Evolutionary conservation across 2,329 filamentous ascomycete species (phyloP).

Genomic region (Boeremia lycopersici): DNA sequence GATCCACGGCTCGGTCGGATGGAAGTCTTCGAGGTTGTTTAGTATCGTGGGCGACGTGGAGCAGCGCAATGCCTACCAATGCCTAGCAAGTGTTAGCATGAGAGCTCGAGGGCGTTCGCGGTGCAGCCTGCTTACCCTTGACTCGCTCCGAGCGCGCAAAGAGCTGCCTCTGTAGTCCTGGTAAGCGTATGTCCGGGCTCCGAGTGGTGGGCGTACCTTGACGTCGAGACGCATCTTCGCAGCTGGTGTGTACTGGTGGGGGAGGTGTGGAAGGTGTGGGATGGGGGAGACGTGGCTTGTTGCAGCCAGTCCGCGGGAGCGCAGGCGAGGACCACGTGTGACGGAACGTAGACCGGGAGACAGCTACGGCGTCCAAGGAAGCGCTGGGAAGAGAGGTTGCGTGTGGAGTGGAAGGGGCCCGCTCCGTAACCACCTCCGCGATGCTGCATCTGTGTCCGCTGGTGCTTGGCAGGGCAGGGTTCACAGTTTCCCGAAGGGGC

Average conservation of each 20-base stretch:
- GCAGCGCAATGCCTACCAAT: slow-evolving; percentile 37
- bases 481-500: slow-evolving; percentile 29
- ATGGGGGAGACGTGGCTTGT: slow-evolving; percentile 47
- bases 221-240: slow-evolving; percentile 54
- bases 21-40: slow-evolving; percentile 78
- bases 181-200: slow-evolving; percentile 42
- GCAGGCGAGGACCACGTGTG: slow-evolving; percentile 17
- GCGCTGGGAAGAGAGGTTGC: slow-evolving; percentile 12
- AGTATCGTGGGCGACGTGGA: slow-evolving; percentile 16
- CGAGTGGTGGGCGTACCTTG: slow-evolving; percentile 43
- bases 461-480: slow-evolving; percentile 40
- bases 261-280: slow-evolving; percentile 42
- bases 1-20: slow-evolving; percentile 92
- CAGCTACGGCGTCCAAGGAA: background rate
- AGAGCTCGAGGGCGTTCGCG: slow-evolving; percentile 2
- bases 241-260: slow-evolving; percentile 30
- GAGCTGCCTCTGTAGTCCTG: slow-evolving; percentile 70
- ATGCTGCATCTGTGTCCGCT: slow-evolving; percentile 31
- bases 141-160: slow-evolving; percentile 93
- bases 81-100: slow-evolving; percentile 39
- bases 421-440: slow-evolving; percentile 10
- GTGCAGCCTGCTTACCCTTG: slow-evolving; percentile 58
- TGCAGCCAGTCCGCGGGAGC: slow-evolving; percentile 41
- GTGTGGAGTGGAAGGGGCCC: slow-evolving; percentile 8
- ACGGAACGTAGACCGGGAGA: background rate